A percentile compares a stretch with the other conserved stretches of the same genome.
phyloP scores from a whole-genome alignment of 208 protist genomes.

The Blechomonas ayalai region DNA sequence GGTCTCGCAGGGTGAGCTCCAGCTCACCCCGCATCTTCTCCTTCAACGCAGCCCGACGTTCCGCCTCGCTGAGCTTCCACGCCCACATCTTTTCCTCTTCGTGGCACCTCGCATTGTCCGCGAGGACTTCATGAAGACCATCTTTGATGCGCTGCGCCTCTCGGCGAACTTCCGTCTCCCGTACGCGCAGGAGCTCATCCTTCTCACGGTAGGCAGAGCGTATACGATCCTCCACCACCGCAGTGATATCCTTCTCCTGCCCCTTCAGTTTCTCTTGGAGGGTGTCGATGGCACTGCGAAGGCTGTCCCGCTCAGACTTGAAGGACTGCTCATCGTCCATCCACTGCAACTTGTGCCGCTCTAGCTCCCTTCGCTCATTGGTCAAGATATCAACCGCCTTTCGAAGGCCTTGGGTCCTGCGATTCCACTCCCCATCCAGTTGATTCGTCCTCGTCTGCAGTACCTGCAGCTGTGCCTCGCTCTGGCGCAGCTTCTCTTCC shows the following conservation, averaged over 20 bases:
- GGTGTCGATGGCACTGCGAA: conserved; percentile 12
- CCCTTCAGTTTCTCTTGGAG: conserved; percentile 14
- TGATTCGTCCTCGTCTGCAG: conserved; percentile 21
- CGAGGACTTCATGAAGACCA: conserved; percentile 6
- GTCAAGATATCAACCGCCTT: conserved; percentile 15
- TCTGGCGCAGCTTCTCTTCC: conserved; percentile 18
- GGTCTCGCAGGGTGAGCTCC: conserved; percentile 4
- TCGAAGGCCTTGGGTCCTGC: conserved; percentile 27
- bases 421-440: conserved; percentile 24
- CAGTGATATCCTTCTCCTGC: conserved; percentile 8
- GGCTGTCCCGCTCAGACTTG: conserved; percentile 11
- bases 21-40: conserved; percentile 10
- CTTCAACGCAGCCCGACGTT: conserved; percentile 6
- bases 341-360: conserved; percentile 23
- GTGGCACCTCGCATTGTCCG: conserved; percentile 7
- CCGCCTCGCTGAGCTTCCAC: conserved; percentile 10
- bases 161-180: conserved; percentile 14
- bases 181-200: conserved; percentile 23
- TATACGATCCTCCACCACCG: conserved; percentile 13
- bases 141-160: conserved; percentile 10
- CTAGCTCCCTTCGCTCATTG: conserved; percentile 28
- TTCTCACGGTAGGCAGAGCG: conserved; percentile 14
- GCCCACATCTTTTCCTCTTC: conserved; percentile 8
- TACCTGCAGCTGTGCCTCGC: conserved; percentile 5
- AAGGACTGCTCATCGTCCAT: conserved; percentile 26